These are phyloP conservation scores for Ogataea nitratoaversa DNA, from an alignment of 805 yeast genomes.

Conservation along the genomic window DNA sequence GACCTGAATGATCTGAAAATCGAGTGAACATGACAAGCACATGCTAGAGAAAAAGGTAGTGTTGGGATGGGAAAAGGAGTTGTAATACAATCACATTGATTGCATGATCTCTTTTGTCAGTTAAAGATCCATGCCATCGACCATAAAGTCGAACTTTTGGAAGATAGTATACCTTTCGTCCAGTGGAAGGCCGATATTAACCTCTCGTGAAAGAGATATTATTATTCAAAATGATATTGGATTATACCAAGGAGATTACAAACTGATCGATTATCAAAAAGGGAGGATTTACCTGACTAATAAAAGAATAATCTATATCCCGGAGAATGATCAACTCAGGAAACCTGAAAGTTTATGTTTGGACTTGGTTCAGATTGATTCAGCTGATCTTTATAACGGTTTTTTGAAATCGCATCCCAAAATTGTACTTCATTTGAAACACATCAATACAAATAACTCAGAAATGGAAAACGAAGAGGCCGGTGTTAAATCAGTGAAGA, in stretches of 20 bases:
- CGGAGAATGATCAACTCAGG: constrained; percentile 15
- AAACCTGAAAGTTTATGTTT: constrained; percentile 8
- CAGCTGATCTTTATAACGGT: constrained; percentile 35
- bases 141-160: constrained; percentile 19
- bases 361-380: constrained; percentile 17
- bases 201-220: constrained; percentile 43
- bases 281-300: constrained; percentile 81
- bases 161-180: constrained; percentile 19
- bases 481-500: not conserved
- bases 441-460: too few species aligned
- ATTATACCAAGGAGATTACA: constrained; percentile 70
- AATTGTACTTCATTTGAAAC: constrained; percentile 36
- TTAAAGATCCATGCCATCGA: constrained; percentile 1
- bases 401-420: constrained; percentile 80
- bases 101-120: too few species aligned
- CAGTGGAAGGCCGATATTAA: constrained; percentile 30
- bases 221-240: constrained; percentile 59
- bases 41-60: too few species aligned
- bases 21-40: too few species aligned
- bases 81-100: too few species aligned
- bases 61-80: too few species aligned
- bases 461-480: too few species aligned
- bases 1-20: too few species aligned
- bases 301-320: constrained; percentile 66
- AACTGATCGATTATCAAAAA: constrained; percentile 57